Base-by-base conservation (phyloP, 129 eudicot species). In the Deinandra increscens region DNA sequence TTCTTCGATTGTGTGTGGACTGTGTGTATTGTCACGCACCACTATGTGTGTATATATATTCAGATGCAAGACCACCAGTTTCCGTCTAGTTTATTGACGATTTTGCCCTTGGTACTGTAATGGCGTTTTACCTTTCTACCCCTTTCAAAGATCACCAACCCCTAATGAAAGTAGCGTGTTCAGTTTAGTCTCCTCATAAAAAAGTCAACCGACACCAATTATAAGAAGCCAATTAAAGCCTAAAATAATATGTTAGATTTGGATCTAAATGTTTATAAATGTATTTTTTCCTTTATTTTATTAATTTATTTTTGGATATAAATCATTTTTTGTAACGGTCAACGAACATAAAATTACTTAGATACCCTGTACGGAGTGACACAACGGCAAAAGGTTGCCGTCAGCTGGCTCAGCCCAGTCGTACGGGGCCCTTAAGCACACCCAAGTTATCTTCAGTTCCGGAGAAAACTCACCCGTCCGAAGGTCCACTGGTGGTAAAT, bases 131-230 rank as follows among this genome's bases (percentile, higher is more conserved):
- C 68, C 14, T 1, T 43, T 66, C 31, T 64, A 23, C 70, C 77
- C 77, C 69, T 48, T 56, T 44, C 39, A 12, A 56, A 43, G 17
- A 63, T 50, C 78, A 74, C 78, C 78, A 74, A 73, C 78, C 65
- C 71, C 65, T 56, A 42, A 42, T 20, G 60, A 33, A 1, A 75
- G 74, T 75, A 31, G 74, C 79, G 79, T 75, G 79, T 75, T 66
- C 56, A 55, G 68, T 44, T 75, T 75, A 68, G 62, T 56, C 60
- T 75, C 60, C 12, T 50, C 55, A 15, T 15, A 22, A 13, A 67
- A 67, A 66, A 75, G 79, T 75, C 79, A 75, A 75, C 79, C 79
- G 79, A 75, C 79, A 66, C 68, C 79, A 75, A 67, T 75, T 75
- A 75, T 75, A 60, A 67, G 36, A 54, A 38, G 51, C 31, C 65